These are phyloP conservation scores for Abrus pulchellus DNA, from an alignment of 306 rosid species.

Conservation along the genomic window DNA sequence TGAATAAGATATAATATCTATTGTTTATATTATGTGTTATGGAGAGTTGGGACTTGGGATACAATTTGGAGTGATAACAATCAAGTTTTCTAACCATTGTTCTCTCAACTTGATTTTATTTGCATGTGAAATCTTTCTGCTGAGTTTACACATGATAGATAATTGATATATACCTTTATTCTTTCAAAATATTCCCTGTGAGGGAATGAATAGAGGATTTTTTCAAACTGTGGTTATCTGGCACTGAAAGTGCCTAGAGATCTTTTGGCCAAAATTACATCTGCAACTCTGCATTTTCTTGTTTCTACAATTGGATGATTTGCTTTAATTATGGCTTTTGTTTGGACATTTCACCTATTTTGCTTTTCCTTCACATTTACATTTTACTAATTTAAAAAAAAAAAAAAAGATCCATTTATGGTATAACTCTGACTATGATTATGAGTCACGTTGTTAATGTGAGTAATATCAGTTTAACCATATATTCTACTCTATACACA, in stretches of 20 bases:
- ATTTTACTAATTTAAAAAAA: background rate
- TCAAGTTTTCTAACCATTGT: background rate
- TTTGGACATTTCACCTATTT: background rate
- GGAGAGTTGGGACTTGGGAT: background rate
- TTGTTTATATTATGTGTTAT: background rate
- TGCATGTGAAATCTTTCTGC: constrained; percentile 1
- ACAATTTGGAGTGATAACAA: background rate
- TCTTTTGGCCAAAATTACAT: background rate
- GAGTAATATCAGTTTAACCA: constrained; percentile 15
- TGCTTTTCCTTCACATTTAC: constrained; percentile 26
- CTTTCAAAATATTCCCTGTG: background rate
- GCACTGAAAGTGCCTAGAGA: background rate
- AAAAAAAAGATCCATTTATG: background rate
- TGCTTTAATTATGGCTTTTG: constrained; percentile 7
- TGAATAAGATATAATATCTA: background rate
- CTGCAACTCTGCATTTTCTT: constrained; percentile 15
- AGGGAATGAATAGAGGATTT: background rate
- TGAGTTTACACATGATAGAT: constrained; percentile 16
- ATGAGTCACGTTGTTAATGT: constrained; percentile 8
- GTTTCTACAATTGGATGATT: background rate
- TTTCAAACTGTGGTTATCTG: constrained; percentile 15
- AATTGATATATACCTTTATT: background rate
- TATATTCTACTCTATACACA: background rate
- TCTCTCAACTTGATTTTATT: background rate
- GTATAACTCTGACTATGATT: constrained; percentile 18